Conservation (phyloP, 2,329 filamentous ascomycete species). For the Pseudogymnoascus sp. region DNA sequence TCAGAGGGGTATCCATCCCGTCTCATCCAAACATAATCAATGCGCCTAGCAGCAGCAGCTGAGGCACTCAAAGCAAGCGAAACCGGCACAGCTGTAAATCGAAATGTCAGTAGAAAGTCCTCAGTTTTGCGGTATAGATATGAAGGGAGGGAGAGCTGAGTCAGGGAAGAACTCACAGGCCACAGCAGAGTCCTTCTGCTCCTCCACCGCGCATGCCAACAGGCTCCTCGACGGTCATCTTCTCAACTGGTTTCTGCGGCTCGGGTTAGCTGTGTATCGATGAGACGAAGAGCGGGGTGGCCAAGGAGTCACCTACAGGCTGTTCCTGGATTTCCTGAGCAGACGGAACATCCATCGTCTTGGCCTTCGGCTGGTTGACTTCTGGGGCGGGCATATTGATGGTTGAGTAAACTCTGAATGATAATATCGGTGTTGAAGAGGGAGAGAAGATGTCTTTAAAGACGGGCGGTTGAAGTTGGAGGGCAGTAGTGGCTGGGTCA, state of each 20-base stretch:
- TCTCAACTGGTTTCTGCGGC: conserved; percentile 11
- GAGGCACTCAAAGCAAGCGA: conserved; percentile 21
- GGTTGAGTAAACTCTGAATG: neutral
- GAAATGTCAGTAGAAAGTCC: neutral
- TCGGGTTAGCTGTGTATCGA: neutral
- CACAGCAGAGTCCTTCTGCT: conserved; percentile 19
- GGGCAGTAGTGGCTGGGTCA: conserved; percentile 1
- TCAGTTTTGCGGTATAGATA: neutral
- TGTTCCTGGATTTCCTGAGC: conserved; percentile 14
- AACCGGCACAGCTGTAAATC: conserved; percentile 16
- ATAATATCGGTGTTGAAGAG: neutral
- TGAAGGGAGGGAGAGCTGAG: neutral
- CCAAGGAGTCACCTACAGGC: conserved; percentile 13
- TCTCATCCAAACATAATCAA: neutral
- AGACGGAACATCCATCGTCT: conserved; percentile 8
- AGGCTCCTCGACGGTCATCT: conserved; percentile 12
- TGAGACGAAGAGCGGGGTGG: neutral
- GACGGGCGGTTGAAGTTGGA: neutral
- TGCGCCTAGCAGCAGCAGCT: conserved; percentile 18
- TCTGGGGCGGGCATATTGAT: conserved; percentile 10
- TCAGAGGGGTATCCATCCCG: neutral
- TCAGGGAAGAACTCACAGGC: conserved; percentile 14
- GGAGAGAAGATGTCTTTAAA: neutral
- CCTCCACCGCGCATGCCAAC: conserved; percentile 19
- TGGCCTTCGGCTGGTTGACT: conserved; percentile 5